Base-by-base conservation (phyloP, 192 early-diverging fungal species). In the Funneliformis geosporum region DNA sequence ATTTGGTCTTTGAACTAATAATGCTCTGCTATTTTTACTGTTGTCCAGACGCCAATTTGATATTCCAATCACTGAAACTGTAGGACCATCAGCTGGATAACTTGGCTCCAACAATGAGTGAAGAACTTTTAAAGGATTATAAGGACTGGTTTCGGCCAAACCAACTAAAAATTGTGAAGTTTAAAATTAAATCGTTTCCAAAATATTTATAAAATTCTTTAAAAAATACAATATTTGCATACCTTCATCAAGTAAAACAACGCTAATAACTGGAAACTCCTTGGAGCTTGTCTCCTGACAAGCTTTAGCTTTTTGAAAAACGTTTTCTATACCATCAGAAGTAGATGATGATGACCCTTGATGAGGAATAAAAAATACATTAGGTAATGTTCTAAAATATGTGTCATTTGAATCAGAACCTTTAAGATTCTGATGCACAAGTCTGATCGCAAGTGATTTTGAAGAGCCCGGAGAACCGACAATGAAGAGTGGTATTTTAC, bases 21-120 rank as follows among this genome's bases (percentile, higher is more conserved):
- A 62, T 21, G 79, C 79, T 46, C 79, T 73, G 40, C 73, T 75
- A 40, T 39, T 65, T 75, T 80, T 80, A 55, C 73, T 75, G 39
- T 66, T 73, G 38, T 80, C 79, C 23, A 80, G 65, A 28, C 79
- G 61, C 79, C 79, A 80, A 62, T 80, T 80, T 14, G 60, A 47
- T 59, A 80, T 80, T n/a, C 73, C 79, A 27, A 80, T 25, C 9
- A 80, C 79, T 8, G 79, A 80, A 8, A 80, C 72, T 7, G 62
- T 65, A 28, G 79, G 72, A 10, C 60, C 55, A 46, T 80, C 74
- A 33, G 50, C 28, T 16, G 79, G 74, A 76, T 80, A 64, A 60
- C 73, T 75, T 60, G 70, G 70, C 27, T 72, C 70, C 43, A 72
- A 44, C 2, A 72, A 16, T 16, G 70, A 72, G 44, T 72, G 70